phyloP scores from a whole-genome alignment of 1,284 basidiomycete species.

The Ceratobasidium sp. region DNA sequence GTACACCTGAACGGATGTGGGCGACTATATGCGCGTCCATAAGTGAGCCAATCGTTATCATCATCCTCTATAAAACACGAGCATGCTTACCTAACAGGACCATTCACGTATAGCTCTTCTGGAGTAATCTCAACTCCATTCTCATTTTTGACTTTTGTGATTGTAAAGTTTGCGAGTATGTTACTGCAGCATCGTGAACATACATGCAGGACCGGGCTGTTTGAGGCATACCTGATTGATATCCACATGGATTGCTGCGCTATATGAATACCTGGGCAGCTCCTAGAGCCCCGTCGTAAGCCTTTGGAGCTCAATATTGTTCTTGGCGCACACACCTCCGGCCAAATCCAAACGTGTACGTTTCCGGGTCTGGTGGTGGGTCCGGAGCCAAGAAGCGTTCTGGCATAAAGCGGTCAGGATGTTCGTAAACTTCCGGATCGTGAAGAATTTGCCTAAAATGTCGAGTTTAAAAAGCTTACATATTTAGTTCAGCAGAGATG shows the following conservation, averaged over 20 bases:
- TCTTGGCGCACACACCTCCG: neutral
- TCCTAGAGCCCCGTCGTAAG: neutral
- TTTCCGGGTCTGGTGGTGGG: conserved; percentile 51
- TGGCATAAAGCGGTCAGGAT: conserved; percentile 84
- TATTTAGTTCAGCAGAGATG: neutral
- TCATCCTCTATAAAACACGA: neutral
- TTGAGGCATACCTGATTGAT: neutral
- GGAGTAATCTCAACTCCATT: conserved; percentile 14
- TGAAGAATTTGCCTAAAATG: conserved; percentile 60
- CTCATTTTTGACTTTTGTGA: conserved; percentile 26
- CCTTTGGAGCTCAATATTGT: neutral
- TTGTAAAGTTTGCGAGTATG: conserved; percentile 8
- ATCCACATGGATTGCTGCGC: conserved; percentile 22
- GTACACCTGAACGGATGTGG: conserved; percentile 7
- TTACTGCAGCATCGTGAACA: neutral
- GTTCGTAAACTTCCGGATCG: conserved; percentile 88
- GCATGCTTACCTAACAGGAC: conserved; percentile 10
- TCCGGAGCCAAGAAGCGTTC: conserved; percentile 92
- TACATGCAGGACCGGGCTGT: neutral
- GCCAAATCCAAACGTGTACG: conserved; percentile 18
- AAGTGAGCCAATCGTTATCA: neutral
- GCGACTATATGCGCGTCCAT: conserved; percentile 2
- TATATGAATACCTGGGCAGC: conserved; percentile 23
- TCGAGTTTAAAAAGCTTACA: neutral
- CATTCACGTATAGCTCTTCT: conserved; percentile 1